Percentiles rank a stretch among this genome's conserved stretches.
Conservation (phyloP, 108 stramenopile species). For the Poteriospumella lacustris region DNA sequence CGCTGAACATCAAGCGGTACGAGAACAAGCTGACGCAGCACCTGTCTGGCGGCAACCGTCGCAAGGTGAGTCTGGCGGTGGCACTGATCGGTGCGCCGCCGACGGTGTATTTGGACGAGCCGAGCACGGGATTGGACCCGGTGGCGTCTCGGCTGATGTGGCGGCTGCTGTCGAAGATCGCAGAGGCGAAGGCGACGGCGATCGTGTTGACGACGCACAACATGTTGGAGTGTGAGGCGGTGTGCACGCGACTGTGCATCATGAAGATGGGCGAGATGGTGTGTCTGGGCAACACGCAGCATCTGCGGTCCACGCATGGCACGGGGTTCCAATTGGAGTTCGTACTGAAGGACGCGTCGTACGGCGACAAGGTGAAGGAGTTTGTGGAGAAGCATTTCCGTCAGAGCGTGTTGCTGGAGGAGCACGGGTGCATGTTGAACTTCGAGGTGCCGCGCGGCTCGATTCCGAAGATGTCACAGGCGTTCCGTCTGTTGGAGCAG, state of each 20-base stretch:
- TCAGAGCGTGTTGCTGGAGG: too few relatives aligned
- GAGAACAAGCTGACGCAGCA: conserved; percentile 20
- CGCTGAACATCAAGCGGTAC: conserved; percentile 25
- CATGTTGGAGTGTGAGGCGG: conserved; percentile 29
- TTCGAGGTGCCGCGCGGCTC: too few relatives aligned
- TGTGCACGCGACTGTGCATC: conserved; percentile 24
- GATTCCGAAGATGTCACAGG: too few relatives aligned
- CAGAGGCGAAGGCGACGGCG: neutral
- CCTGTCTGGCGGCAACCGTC: conserved; percentile 9
- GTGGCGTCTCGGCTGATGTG: conserved; percentile 24
- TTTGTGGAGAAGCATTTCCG: too few relatives aligned
- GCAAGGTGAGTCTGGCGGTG: conserved; percentile 17
- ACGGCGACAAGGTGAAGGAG: neutral
- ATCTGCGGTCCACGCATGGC: conserved; percentile 24
- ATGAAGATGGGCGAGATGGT: conserved; percentile 30
- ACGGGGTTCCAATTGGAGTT: conserved; percentile 19
- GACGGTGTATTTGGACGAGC: conserved; percentile 28
- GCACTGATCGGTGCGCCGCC: conserved; percentile 25
- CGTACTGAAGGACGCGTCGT: neutral
- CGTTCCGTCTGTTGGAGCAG: too few relatives aligned
- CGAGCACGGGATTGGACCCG: conserved; percentile 24
- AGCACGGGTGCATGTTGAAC: too few relatives aligned
- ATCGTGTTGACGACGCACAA: conserved; percentile 27
- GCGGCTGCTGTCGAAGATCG: conserved; percentile 21
- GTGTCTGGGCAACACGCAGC: conserved; percentile 27